phyloP scores from a whole-genome alignment of 2,329 filamentous ascomycete species.

The Sarocladium strictum region DNA sequence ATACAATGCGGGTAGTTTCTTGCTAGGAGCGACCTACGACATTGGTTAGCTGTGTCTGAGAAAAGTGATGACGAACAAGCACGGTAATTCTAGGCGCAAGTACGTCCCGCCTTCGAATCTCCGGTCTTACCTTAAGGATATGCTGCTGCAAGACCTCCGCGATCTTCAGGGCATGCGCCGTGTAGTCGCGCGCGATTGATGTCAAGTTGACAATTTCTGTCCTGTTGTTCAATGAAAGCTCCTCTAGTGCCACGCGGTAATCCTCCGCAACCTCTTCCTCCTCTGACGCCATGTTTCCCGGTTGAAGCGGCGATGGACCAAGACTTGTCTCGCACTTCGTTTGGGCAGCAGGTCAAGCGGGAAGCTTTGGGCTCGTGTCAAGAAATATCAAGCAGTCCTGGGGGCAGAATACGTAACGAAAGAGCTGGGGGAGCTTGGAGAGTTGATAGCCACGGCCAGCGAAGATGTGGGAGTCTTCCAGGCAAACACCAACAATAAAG shows the following conservation, averaged over 20 bases:
- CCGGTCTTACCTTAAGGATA: conserved; percentile 76
- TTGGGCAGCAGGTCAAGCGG: background rate
- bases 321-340: background rate
- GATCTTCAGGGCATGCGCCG: conserved; percentile 89
- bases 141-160: conserved; percentile 86
- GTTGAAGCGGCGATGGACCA: conserved; percentile 10
- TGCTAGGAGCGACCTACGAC: conserved; percentile 71
- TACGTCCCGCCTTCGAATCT: background rate
- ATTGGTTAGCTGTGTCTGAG: background rate
- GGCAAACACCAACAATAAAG: background rate
- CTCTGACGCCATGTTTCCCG: conserved; percentile 38
- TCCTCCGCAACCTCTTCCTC: conserved; percentile 88
- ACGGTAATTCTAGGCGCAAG: conserved; percentile 9
- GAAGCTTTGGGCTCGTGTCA: background rate
- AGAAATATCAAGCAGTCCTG: background rate
- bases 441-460: conserved; percentile 4
- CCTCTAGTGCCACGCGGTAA: conserved; percentile 88
- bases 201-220: conserved; percentile 97
- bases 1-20: conserved; percentile 93
- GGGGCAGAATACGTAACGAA: background rate
- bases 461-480: background rate
- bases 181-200: conserved; percentile 95
- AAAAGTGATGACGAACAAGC: background rate
- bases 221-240: conserved; percentile 83
- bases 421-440: background rate